Evolutionary conservation across 2,329 filamentous ascomycete genomes (phyloP), one percentile per base, ranked within the genome.

Genomic region (Corinectria fuckeliana): DNA sequence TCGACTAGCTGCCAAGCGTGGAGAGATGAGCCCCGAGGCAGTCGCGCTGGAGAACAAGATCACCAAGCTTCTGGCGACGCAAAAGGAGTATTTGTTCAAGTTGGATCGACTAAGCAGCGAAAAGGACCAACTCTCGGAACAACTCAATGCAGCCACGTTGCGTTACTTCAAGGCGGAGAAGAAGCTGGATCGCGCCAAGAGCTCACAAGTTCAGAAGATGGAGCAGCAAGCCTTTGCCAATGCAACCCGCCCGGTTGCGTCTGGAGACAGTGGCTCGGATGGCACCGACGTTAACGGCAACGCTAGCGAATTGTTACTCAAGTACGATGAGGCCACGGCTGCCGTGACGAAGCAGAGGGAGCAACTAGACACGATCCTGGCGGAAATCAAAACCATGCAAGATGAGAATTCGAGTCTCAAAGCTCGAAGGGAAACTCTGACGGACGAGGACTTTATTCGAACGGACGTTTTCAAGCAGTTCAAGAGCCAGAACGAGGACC

Each of bases 131-230:
- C 82, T 97, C 3, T 92, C 92, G 45, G 91, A 95, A 70, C 90
- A 94, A 62, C 82, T 98, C 18, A 94, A 98, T 72, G 89, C 87
- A 30, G 95, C 94, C 14, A 96, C 93, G 5, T 82, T 96, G 59
- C 87, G 95, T 65, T 98, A 96, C 72, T 92, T 98, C 80, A 91
- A 96, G 67, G 95, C 95, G 0, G 95, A 99, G 75, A 96, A 96
- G 80, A 95, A 93, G 74, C 82, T 98, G 51, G 95, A 99, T 74
- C 88, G 95, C 41, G 87, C 90, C 21, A 94, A 92, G 76, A 99
- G 95, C 72, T 80, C 88, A 14, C 93, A 96, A 57, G 93, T 97
- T 1, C 91, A 93, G 62, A 97, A 96, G 74, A 78, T 99, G 60
- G 95, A 98, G 74, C 91, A 92, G 70, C 92, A 97, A 77, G 93